Percentiles rank a stretch among this genome's conserved stretches.
Conservation (phyloP, 306 rosid species). For the Fagus crenata region DNA sequence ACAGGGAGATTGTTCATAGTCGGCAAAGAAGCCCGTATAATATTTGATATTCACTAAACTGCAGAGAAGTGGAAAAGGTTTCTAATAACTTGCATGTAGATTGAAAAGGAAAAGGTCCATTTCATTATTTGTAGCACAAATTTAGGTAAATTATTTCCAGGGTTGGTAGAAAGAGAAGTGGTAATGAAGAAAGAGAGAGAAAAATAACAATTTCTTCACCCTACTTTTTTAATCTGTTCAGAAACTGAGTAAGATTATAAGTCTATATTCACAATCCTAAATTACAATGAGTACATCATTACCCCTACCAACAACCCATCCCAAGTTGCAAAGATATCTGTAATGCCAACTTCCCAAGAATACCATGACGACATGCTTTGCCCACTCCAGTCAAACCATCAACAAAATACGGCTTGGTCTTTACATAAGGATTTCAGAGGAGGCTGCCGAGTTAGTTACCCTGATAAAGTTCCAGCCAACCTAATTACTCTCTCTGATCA, state of each 20-base stretch:
- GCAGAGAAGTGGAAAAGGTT: constrained; percentile 14
- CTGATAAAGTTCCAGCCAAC: neutral
- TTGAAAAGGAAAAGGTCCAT: constrained; percentile 13
- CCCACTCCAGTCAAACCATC: neutral
- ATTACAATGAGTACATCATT: neutral
- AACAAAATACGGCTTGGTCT: neutral
- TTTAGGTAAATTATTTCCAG: neutral
- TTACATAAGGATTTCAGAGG: neutral
- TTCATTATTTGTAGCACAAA: constrained; percentile 18
- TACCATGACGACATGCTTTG: neutral
- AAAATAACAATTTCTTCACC: neutral
- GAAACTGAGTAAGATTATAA: neutral
- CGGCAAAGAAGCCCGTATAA: constrained; percentile 17
- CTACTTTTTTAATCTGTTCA: neutral
- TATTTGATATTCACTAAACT: constrained; percentile 10
- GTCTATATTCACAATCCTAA: neutral
- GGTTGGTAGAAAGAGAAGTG: neutral
- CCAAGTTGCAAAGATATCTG: neutral
- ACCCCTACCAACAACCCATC: neutral
- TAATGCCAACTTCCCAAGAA: neutral
- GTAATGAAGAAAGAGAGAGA: neutral
- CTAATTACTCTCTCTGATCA: neutral
- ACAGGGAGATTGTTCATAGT: neutral
- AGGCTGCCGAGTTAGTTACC: neutral
- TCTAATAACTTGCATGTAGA: constrained; percentile 24